Evolutionary conservation across 805 yeast species (phyloP), one percentile per base, ranked within the genome.

Genomic region (Candida palmyrensis): DNA sequence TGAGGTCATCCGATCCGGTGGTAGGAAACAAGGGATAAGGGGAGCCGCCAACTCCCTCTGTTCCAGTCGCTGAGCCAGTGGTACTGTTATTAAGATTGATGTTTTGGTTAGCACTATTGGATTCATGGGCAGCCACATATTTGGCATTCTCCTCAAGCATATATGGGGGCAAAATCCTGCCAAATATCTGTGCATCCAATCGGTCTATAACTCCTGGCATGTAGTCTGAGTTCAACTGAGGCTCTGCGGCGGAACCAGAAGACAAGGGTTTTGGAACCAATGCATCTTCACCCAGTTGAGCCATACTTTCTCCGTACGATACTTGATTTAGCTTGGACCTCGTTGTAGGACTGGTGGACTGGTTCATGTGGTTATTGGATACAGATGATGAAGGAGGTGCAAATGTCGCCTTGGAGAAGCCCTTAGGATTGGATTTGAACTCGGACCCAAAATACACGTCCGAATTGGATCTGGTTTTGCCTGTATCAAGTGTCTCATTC

Each of bases 181-280:
- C 96, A 63, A 87, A 87, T 13, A 87, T 70, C 49, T 85, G 89
- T 49, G 85, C 76, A 52, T 87, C 96, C 29, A 87, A 57, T 43
- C 81, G 83, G 53, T 87, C 95, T 68, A 87, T 82, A 27, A 84
- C 80, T 4, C 95, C 92, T 1, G 92, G 86, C 40, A 83, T 69
- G 46, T 84, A 83, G 33, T 62, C 57, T 25, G 54, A 45, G 11
- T 42, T 37, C 5, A 27, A 19, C 11, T 37, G 29, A 18, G 9
- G n/a, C 8, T 32, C 36, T n/a, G n/a, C n/a, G 23, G 27, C 16
- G 30, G 27, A 33, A 18, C 22, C 20, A 21, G 13, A 16, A 5
- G 34, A n/a, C 19, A 23, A 12, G 6, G 35, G 19, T n/a, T 18
- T 20, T 23, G 6, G 27, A 23, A 26, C 23, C 6, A 9, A 16